phyloP scores from a whole-genome alignment of 805 yeast genomes.

The Schizosaccharomyces lindneri region DNA sequence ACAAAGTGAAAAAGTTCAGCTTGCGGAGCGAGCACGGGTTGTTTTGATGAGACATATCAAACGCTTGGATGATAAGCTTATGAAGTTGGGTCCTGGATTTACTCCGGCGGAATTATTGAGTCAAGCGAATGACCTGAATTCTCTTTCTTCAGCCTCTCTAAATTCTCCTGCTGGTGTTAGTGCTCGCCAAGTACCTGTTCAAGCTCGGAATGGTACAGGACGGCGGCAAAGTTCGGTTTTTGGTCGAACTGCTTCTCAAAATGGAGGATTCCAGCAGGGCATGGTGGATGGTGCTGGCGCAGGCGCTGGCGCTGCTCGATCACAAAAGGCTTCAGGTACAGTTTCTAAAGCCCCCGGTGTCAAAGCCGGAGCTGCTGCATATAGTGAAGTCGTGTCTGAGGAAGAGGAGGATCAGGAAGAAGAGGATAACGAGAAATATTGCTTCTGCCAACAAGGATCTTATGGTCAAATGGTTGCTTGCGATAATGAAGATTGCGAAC shows the following conservation, averaged over 20 bases:
- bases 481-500: constrained; percentile 68
- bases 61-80: constrained; percentile 50
- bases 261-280: not conserved
- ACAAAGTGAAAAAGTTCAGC: constrained; percentile 53
- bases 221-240: not conserved
- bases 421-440: constrained; percentile 30
- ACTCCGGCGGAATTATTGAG: not conserved
- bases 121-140: not conserved
- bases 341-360: not conserved
- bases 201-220: not conserved
- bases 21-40: constrained; percentile 27
- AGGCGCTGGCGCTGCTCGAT: not conserved
- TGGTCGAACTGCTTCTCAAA: not conserved
- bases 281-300: not conserved
- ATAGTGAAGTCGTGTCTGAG: not conserved
- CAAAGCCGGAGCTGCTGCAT: not conserved
- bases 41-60: constrained; percentile 50
- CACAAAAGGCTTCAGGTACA: not conserved
- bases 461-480: constrained; percentile 95
- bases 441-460: constrained; percentile 83
- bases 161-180: not conserved
- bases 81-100: constrained; percentile 19
- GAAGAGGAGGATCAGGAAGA: not conserved
- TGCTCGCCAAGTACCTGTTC: not conserved
- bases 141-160: not conserved